Evolutionary conservation across 2,329 filamentous ascomycete species (phyloP).

Genomic region (Shiraia bambusicola): DNA sequence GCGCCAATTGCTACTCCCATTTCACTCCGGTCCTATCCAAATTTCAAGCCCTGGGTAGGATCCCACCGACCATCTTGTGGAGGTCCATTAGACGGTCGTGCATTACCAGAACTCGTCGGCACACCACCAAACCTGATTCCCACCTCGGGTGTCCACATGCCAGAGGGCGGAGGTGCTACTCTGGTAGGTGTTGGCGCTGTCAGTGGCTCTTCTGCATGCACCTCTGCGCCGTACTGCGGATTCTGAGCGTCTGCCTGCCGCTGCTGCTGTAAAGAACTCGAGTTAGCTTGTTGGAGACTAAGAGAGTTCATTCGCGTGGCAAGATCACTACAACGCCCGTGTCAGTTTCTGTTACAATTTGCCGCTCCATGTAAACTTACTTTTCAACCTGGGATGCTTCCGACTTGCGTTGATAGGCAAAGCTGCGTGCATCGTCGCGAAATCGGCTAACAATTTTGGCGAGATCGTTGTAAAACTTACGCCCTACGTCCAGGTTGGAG

Average conservation of each 20-base stretch:
- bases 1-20: neutral
- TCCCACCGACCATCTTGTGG: constrained; percentile 44
- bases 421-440: constrained; percentile 74
- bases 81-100: constrained; percentile 37
- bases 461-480: constrained; percentile 97
- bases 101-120: constrained; percentile 32
- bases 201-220: constrained; percentile 56
- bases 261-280: constrained; percentile 47
- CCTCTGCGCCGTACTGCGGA: constrained; percentile 57
- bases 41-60: constrained; percentile 42
- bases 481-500: constrained; percentile 82
- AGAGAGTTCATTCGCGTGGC: constrained; percentile 61
- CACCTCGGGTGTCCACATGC: constrained; percentile 78
- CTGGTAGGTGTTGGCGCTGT: constrained; percentile 50
- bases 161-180: constrained; percentile 44
- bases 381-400: constrained; percentile 79
- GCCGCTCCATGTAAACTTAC: constrained; percentile 50
- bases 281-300: constrained; percentile 52
- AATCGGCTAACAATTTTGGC: constrained; percentile 84
- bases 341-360: neutral
- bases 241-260: constrained; percentile 55
- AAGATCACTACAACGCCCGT: constrained; percentile 51
- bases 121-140: constrained; percentile 72
- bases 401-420: constrained; percentile 76
- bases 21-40: constrained; percentile 28